Percentiles rank a stretch among this genome's conserved stretches.
phyloP scores from a whole-genome alignment of 441 rosid genomes.

The Gossypium laxum region DNA sequence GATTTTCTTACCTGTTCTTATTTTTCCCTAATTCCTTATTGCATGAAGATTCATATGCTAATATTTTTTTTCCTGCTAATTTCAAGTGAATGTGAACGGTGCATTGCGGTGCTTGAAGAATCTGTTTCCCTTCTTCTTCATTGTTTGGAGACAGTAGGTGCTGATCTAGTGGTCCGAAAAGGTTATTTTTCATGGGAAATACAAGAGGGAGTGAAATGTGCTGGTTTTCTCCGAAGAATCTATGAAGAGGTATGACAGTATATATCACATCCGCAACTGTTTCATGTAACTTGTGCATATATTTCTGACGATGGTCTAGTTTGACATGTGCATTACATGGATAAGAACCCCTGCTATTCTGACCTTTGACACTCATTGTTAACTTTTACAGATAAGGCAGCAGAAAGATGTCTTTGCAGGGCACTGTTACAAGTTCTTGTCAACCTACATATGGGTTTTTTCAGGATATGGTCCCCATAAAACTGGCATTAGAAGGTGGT shows the following conservation, averaged over 20 bases:
- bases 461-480: constrained; percentile 33
- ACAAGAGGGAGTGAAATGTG: constrained; percentile 63
- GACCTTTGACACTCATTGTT: constrained; percentile 14
- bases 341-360: background rate
- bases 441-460: constrained; percentile 63
- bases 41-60: constrained; percentile 5
- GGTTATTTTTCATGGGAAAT: constrained; percentile 42
- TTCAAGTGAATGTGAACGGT: constrained; percentile 55
- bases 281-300: background rate
- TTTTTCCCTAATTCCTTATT: background rate
- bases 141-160: constrained; percentile 55
- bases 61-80: constrained; percentile 18
- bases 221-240: constrained; percentile 72
- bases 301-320: background rate
- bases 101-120: constrained; percentile 64
- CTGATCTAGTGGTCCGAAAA: constrained; percentile 23
- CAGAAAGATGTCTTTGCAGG: constrained; percentile 60
- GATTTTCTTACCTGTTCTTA: background rate
- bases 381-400: constrained; percentile 66
- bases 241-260: constrained; percentile 67
- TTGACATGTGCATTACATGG: background rate
- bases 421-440: constrained; percentile 71
- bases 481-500: constrained; percentile 14
- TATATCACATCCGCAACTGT: background rate
- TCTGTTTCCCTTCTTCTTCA: constrained; percentile 58